A percentile compares a stretch with the other conserved stretches of the same genome.
phyloP scores from a whole-genome alignment of 495 filamentous ascomycete genomes.

The Aspergillus campestris region DNA sequence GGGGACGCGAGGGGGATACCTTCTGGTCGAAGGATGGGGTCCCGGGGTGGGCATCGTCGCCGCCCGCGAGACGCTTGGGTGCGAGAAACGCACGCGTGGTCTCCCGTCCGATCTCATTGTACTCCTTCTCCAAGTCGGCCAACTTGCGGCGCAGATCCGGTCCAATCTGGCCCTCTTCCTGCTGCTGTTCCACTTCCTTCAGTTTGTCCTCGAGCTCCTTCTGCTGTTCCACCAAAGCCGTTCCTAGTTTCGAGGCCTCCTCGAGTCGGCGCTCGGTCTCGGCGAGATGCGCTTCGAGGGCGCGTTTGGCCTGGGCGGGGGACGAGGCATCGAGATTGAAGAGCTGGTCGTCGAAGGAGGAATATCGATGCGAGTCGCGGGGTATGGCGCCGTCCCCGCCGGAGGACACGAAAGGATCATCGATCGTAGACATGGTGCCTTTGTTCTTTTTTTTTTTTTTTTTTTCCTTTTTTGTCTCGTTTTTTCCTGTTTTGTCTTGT shows the following conservation, averaged over 20 bases:
- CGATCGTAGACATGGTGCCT: conserved; percentile 28
- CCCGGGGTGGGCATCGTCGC: conserved; percentile 45
- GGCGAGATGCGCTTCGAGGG: conserved; percentile 80
- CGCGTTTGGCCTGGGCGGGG: conserved; percentile 76
- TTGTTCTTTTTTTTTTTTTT: conserved; percentile 7
- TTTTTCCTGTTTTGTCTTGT: too few relatives aligned
- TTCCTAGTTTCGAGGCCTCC: conserved; percentile 82
- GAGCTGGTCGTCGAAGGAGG: conserved; percentile 67
- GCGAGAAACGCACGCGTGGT: conserved; percentile 77
- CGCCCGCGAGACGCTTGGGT: conserved; percentile 68
- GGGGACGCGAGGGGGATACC: conserved; percentile 27
- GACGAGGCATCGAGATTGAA: conserved; percentile 72
- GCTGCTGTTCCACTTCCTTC: conserved; percentile 72
- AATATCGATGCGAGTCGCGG: conserved; percentile 59
- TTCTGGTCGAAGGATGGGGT: conserved; percentile 57
- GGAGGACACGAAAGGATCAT: conserved; percentile 49
- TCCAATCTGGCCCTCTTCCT: conserved; percentile 72
- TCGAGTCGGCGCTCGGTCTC: conserved; percentile 88
- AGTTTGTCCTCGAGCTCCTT: conserved; percentile 71
- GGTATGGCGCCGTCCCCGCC: conserved; percentile 25
- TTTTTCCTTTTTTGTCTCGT: too few relatives aligned
- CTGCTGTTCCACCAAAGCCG: conserved; percentile 74
- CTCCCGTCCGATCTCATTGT: conserved; percentile 88
- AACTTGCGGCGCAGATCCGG: conserved; percentile 78
- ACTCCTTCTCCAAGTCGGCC: conserved; percentile 83